Evolutionary conservation across 2,329 filamentous ascomycete genomes (phyloP).

Genomic region (Aspergillus niger): DNA sequence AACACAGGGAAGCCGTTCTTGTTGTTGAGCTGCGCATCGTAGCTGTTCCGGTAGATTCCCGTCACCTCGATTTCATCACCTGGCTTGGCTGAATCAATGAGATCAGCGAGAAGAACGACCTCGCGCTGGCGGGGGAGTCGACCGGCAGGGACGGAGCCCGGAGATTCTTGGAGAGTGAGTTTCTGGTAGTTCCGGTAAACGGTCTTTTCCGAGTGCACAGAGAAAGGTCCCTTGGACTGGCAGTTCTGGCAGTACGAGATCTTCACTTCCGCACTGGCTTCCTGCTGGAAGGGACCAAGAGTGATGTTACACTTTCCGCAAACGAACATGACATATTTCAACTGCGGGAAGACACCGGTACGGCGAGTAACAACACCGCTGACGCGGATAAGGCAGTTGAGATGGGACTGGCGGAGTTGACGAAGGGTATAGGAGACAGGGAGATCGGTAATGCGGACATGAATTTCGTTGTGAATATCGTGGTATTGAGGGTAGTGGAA

Average conservation of each 20-base stretch:
- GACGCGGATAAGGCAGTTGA: slow-evolving; percentile 93
- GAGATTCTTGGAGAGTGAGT: slow-evolving; percentile 93
- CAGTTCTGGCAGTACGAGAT: slow-evolving; percentile 96
- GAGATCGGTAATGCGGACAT: slow-evolving; percentile 93
- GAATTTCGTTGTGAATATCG: slow-evolving; percentile 95
- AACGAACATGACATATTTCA: slow-evolving; percentile 98
- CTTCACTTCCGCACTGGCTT: slow-evolving; percentile 94
- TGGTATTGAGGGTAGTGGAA: slow-evolving; percentile 98
- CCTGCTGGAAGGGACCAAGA: slow-evolving; percentile 93
- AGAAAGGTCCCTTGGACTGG: slow-evolving; percentile 92
- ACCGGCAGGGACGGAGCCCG: slow-evolving; percentile 92
- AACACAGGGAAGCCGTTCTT: slow-evolving; percentile 99
- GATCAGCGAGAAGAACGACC: slow-evolving; percentile 92
- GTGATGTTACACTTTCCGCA: slow-evolving; percentile 91
- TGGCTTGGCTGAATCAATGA: slow-evolving; percentile 95
- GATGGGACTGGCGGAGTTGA: slow-evolving; percentile 89
- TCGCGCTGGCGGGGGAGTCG: slow-evolving; percentile 91
- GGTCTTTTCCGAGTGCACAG: slow-evolving; percentile 93
- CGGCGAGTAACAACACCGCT: slow-evolving; percentile 93
- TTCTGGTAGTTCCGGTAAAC: slow-evolving; percentile 99
- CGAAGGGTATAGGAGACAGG: slow-evolving; percentile 94
- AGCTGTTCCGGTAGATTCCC: slow-evolving; percentile 96
- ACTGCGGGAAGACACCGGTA: slow-evolving; percentile 92
- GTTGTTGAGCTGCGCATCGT: slow-evolving; percentile 96
- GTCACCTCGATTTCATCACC: slow-evolving; percentile 98